These are phyloP conservation scores for Colletotrichum cereale DNA, from an alignment of 2,329 filamentous ascomycete species.

Conservation along the genomic window DNA sequence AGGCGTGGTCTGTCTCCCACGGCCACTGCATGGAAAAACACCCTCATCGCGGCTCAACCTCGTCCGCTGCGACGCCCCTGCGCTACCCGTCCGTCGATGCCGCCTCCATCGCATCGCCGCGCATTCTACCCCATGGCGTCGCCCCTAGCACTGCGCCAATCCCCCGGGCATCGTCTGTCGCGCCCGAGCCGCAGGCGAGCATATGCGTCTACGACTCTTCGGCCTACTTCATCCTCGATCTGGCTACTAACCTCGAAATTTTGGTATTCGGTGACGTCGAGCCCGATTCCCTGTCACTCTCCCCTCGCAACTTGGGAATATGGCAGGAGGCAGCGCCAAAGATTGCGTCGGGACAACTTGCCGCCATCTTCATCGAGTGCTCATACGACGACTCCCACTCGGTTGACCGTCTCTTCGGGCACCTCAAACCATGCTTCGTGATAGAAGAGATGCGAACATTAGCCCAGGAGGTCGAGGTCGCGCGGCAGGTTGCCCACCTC, in stretches of 20 bases:
- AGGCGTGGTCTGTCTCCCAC: slow-evolving; percentile 89
- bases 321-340: slow-evolving; percentile 93
- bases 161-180: slow-evolving; percentile 25
- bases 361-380: slow-evolving; percentile 94
- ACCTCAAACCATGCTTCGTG: slow-evolving; percentile 86
- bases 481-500: slow-evolving; percentile 51
- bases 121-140: slow-evolving; percentile 33
- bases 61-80: slow-evolving; percentile 34
- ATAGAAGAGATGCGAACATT: slow-evolving; percentile 82
- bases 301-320: slow-evolving; percentile 82
- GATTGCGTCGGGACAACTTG: slow-evolving; percentile 77
- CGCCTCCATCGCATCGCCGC: slow-evolving; percentile 43
- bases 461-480: slow-evolving; percentile 76
- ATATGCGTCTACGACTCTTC: slow-evolving; percentile 87
- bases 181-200: slow-evolving; percentile 51
- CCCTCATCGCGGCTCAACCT: slow-evolving; percentile 68
- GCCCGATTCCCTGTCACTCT: slow-evolving; percentile 86
- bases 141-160: not conserved
- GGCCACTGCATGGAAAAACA: slow-evolving; percentile 85
- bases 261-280: slow-evolving; percentile 97
- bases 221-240: slow-evolving; percentile 91
- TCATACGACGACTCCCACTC: slow-evolving; percentile 87
- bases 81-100: slow-evolving; percentile 49
- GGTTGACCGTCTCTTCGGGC: slow-evolving; percentile 86
- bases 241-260: slow-evolving; percentile 78